phyloP scores from a whole-genome alignment of 1,284 basidiomycete genomes.

The Sanghuangporus weigelae region DNA sequence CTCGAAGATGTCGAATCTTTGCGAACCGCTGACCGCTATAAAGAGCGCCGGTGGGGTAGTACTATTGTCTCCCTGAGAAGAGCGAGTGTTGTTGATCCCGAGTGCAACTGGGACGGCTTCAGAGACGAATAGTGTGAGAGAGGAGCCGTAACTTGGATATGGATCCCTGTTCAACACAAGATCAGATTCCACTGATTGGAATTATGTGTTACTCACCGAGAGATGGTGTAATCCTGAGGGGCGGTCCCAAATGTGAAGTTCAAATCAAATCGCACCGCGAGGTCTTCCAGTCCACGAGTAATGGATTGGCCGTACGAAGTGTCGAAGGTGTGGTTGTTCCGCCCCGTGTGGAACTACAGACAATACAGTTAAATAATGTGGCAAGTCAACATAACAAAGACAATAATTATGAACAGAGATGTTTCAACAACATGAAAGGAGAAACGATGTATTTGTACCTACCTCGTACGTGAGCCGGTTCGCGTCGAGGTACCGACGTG shows the following conservation, averaged over 20 bases:
- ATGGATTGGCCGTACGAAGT: conserved; percentile 48
- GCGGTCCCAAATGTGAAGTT: conserved; percentile 56
- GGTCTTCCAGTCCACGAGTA: conserved; percentile 47
- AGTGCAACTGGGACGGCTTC: not conserved
- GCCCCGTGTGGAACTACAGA: conserved; percentile 54
- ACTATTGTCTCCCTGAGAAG: conserved; percentile 37
- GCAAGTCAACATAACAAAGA: not conserved
- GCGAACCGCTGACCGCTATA: not conserved
- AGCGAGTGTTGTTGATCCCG: conserved; percentile 27
- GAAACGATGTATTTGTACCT: not conserved
- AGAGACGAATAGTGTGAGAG: conserved; percentile 52
- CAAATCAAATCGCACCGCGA: conserved; percentile 52
- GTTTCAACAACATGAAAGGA: not conserved
- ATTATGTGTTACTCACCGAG: conserved; percentile 40
- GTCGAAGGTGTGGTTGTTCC: conserved; percentile 45
- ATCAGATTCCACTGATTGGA: not conserved
- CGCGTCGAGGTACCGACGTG: conserved; percentile 66
- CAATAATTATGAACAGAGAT: not conserved
- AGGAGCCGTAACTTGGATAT: conserved; percentile 60
- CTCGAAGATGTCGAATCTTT: not conserved
- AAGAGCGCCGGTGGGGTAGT: not conserved
- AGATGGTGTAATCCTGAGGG: conserved; percentile 60
- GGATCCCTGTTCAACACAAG: conserved; percentile 37
- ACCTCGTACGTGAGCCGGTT: conserved; percentile 58
- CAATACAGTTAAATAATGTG: not conserved